These are phyloP conservation scores for Vaucheria bursata DNA, from an alignment of 352 stramenopile genomes.

Conservation along the genomic window DNA sequence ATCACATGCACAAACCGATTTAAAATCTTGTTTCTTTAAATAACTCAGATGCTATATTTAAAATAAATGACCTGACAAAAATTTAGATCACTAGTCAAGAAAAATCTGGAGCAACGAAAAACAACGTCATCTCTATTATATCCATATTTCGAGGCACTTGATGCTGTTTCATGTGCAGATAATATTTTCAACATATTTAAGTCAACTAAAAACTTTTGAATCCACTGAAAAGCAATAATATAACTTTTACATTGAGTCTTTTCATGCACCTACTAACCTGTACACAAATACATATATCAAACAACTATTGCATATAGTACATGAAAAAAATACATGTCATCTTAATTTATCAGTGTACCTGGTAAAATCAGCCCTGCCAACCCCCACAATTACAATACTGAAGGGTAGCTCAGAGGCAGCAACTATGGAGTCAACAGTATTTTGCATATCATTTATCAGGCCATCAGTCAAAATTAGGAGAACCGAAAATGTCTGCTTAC, in stretches of 20 bases:
- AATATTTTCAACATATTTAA: no score
- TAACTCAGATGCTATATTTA: no score
- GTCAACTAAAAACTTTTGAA: no score
- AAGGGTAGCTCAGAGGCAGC: constrained; percentile 21
- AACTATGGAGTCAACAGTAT: constrained; percentile 52
- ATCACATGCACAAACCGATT: no score
- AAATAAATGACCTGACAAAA: no score
- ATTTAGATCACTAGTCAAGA: no score
- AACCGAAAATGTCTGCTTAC: constrained; percentile 57
- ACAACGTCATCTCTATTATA: no score
- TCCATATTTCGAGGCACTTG: no score
- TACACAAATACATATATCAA: not conserved
- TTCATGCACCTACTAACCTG: not conserved
- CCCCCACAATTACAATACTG: constrained; percentile 72
- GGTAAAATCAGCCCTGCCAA: constrained; percentile 62
- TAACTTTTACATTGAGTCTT: not conserved
- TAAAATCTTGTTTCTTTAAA: no score
- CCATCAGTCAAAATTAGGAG: constrained; percentile 69
- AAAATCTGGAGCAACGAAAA: no score
- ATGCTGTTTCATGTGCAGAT: no score
- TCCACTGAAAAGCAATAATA: no score
- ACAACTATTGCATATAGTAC: not conserved
- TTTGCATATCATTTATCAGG: constrained; percentile 59
- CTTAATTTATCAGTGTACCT: not conserved
- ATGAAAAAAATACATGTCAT: not conserved